Conservation (phyloP, 2,329 filamentous ascomycete genomes). For the Aspergillus sp. region DNA sequence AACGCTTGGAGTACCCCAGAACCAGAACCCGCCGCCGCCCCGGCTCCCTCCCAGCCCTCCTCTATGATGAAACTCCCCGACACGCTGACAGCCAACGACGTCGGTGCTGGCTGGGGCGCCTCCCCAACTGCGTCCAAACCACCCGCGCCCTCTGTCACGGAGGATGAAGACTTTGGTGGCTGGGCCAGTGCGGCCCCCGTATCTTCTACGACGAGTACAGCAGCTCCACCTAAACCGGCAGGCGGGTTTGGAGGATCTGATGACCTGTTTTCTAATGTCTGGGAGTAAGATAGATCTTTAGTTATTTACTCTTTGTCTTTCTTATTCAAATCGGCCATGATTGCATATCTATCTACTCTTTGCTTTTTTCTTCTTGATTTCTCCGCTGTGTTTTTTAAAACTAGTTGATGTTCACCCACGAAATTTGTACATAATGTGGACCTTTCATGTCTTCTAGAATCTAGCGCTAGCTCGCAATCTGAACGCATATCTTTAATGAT, state of each 20-base stretch:
- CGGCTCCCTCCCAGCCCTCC: constrained; percentile 29
- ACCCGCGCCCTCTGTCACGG: constrained; percentile 65
- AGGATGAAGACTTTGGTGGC: constrained; percentile 94
- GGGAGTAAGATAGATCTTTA: constrained; percentile 59
- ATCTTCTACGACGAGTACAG: constrained; percentile 33
- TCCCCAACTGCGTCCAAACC: constrained; percentile 54
- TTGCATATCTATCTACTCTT: constrained; percentile 7
- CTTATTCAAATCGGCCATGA: constrained; percentile 6
- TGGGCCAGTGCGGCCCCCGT: constrained; percentile 76
- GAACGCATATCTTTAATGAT: background rate
- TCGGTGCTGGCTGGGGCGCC: constrained; percentile 68
- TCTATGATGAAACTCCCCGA: constrained; percentile 45
- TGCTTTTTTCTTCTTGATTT: constrained; percentile 1
- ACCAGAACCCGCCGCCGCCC: constrained; percentile 39
- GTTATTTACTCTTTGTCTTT: background rate
- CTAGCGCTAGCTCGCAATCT: constrained; percentile 9
- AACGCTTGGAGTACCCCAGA: constrained; percentile 77
- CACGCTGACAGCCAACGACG: constrained; percentile 57
- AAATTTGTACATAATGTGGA: constrained; percentile 11
- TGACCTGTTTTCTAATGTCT: constrained; percentile 94
- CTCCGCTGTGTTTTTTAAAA: background rate
- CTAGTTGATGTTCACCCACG: background rate
- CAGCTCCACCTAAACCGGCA: constrained; percentile 47
- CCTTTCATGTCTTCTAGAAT: constrained; percentile 13
- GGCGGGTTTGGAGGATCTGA: constrained; percentile 66